A percentile compares a stretch with the other conserved stretches of the same genome.
Evolutionary conservation across 2,329 filamentous ascomycete genomes (phyloP).

Genomic region (Talaromyces atroroseus): DNA sequence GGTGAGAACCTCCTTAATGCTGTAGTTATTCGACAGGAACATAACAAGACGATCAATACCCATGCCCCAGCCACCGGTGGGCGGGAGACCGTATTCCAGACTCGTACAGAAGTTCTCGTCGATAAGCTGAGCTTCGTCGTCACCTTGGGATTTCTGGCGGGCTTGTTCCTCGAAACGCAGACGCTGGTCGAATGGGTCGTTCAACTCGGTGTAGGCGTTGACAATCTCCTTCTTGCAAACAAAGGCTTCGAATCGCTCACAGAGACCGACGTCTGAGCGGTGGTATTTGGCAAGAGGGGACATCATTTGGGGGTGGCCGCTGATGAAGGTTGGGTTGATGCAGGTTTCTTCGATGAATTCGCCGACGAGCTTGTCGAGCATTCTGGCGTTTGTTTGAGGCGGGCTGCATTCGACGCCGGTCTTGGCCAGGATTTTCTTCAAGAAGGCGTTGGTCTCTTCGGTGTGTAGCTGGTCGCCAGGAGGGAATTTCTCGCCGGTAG

Average conservation of each 20-base stretch:
- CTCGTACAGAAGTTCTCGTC: slow-evolving; percentile 93
- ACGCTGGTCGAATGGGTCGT: slow-evolving; percentile 92
- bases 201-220: slow-evolving; percentile 97
- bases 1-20: slow-evolving; percentile 89
- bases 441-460: slow-evolving; percentile 79
- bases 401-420: slow-evolving; percentile 83
- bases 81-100: slow-evolving; percentile 85
- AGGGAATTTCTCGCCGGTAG: slow-evolving; percentile 89
- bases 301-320: slow-evolving; percentile 82
- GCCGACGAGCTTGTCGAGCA: slow-evolving; percentile 91
- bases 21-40: slow-evolving; percentile 94
- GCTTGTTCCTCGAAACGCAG: slow-evolving; percentile 92
- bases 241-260: slow-evolving; percentile 96
- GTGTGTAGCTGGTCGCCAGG: slow-evolving; percentile 85
- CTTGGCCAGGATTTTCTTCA: slow-evolving; percentile 79
- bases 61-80: slow-evolving; percentile 94
- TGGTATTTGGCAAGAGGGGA: slow-evolving; percentile 95
- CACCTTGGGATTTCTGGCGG: slow-evolving; percentile 89
- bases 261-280: slow-evolving; percentile 72
- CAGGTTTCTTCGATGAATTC: slow-evolving; percentile 94
- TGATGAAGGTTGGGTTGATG: slow-evolving; percentile 89
- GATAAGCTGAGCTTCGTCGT: slow-evolving; percentile 92
- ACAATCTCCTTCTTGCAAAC: slow-evolving; percentile 96
- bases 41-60: slow-evolving; percentile 91
- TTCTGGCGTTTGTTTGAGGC: slow-evolving; percentile 86